A percentile compares a stretch with the other conserved stretches of the same genome.
phyloP scores from a whole-genome alignment of 257 asterid species.

The Solanum pinnatisectum region DNA sequence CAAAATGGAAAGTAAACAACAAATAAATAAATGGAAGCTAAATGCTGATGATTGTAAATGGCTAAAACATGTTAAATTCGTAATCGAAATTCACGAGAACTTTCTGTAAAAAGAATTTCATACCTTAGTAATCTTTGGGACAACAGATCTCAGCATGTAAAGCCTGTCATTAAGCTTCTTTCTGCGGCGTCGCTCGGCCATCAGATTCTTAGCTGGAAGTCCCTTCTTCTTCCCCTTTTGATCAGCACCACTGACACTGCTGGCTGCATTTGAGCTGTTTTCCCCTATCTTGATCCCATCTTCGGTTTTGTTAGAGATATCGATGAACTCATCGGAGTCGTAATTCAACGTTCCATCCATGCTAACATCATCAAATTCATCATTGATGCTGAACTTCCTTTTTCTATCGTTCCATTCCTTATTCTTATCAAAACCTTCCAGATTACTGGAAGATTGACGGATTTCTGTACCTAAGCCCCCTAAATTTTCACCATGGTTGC shows the following conservation, averaged over 20 bases:
- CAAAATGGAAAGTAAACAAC: neutral
- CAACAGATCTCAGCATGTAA: slow-evolving; percentile 88
- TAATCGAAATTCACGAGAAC: slow-evolving; percentile 26
- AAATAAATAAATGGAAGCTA: neutral
- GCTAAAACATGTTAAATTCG: slow-evolving; percentile 20
- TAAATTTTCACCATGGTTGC: slow-evolving; percentile 7
- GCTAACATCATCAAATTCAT: slow-evolving; percentile 65
- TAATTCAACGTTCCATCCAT: slow-evolving; percentile 58
- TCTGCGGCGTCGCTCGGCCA: slow-evolving; percentile 94
- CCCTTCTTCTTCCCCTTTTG: slow-evolving; percentile 75
- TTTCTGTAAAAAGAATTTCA: neutral
- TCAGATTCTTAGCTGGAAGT: slow-evolving; percentile 85
- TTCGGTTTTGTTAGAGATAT: slow-evolving; percentile 17
- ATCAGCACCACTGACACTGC: slow-evolving; percentile 37
- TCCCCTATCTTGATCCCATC: slow-evolving; percentile 33
- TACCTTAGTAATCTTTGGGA: slow-evolving; percentile 97
- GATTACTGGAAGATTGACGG: slow-evolving; percentile 13
- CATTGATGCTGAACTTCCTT: slow-evolving; percentile 38
- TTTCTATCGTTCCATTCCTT: slow-evolving; percentile 22
- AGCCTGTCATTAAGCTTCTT: slow-evolving; percentile 97
- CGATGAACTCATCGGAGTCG: slow-evolving; percentile 73
- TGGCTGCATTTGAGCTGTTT: slow-evolving; percentile 31
- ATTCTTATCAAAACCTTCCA: slow-evolving; percentile 27
- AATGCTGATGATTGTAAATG: neutral
- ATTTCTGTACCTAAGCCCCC: slow-evolving; percentile 29